Base-by-base conservation (phyloP, 495 filamentous ascomycete species). In the Penicillium verhagenii region DNA sequence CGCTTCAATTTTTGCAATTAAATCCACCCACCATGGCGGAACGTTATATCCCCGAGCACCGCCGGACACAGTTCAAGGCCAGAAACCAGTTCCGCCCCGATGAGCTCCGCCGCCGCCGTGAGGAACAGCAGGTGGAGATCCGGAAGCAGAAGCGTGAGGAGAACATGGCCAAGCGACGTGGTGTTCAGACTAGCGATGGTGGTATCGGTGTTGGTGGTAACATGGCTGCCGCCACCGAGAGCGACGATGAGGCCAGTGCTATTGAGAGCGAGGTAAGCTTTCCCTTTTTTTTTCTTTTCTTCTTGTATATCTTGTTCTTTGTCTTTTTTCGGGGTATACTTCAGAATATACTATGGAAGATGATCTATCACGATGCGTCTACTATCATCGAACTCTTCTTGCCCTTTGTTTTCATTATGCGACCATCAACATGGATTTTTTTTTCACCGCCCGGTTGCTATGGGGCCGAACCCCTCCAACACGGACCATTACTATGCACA, bases 61-160 rank as follows among this genome's bases (percentile, higher is more conserved):
- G 95, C 68, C 94, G 95, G 67, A 96, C 88, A 44, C 92, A 96
- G 76, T 99, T 94, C 84, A 99, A 99, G 86, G 95, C 95, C 55
- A 95, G 94, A 81, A 90, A 87, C 71, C 88, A 91, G 68, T 99
- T 99, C 83, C 95, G 96, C 82, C 92, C 92, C 60, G 95, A 99
- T 72, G 95, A 99, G 78, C 87, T 99, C 47, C 91, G 95, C 67
- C 91, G 95, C 68, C 95, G 95, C 72, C 95, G 95, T 72, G 95
- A 99, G 69, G 95, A 99, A 73, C 90, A 95, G 73, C 93, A 96
- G 74, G 95, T 99, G 54, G 95, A 99, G 81, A 97, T 99, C 66
- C 83, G 95, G 57, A 96, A 95, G 80, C 88, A 90, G 59, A 99
- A 97, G 83, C 83, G 95, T 60, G 95, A 99, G 68, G 95, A 99